Evolutionary conservation across 768 basidiomycete genomes (phyloP), one percentile per base, ranked within the genome.

Genomic region (Naganishia kalamii): DNA sequence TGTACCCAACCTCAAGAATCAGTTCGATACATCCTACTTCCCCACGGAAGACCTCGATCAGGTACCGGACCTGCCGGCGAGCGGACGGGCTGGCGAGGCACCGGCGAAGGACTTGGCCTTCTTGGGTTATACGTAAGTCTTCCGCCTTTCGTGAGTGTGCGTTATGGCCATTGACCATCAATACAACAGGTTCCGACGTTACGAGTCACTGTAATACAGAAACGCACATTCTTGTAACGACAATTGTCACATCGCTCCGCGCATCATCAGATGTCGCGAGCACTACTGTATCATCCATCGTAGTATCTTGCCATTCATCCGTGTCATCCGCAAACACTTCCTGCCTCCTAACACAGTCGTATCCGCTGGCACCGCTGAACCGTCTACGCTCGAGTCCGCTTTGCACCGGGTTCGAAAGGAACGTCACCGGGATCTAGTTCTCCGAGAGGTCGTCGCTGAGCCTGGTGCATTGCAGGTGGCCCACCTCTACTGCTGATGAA

Each of bases 1-100:
- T 78, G 87, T 99, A n/a, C 94, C 96, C 21, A 89, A 91, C 64
- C 82, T 98, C 33, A 85, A 88, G 43, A 92, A 89, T 8, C 88
- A 93, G 73, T 93, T 92, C 37, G 93, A 97, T 70, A 96, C 93
- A 1, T 92, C 91, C n/a, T 96, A 96, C 80, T 96, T 96, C 84
- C 93, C 93, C 0, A 92, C 89, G 1, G 92, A 96, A 66, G 91
- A 94, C 70, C 83, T 93, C 62, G 90, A 93, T 63, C 88, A 92
- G 78, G 87, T 78, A 13, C 79, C 82, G 0, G 84, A 85, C 32
- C 79, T 82, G 60, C 80, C 81, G 10, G 75, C 74, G 3, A 78
- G 73, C 17, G 32, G 27, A 37, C 81, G 83, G 62, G 68, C 75
- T 11, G 73, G 74, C 17, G 79, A 81, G 23, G 74, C 72, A 27